Evolutionary conservation across 1,284 basidiomycete species (phyloP).

Genomic region (Rhizopogon hawkerae): DNA sequence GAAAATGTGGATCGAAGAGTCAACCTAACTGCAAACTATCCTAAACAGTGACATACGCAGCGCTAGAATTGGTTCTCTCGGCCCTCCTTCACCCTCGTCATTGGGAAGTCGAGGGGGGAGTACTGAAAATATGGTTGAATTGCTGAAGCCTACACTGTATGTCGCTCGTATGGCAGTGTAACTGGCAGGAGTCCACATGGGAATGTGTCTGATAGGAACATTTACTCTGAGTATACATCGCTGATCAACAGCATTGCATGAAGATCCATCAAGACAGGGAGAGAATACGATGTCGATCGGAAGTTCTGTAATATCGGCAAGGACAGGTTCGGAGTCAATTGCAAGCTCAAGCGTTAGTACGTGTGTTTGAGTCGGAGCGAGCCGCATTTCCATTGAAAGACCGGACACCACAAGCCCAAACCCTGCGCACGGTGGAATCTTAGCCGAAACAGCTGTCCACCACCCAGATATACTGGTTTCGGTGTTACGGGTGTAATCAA

Average conservation of each 20-base stretch:
- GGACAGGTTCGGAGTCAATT: constrained; percentile 22
- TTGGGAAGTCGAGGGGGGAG: constrained; percentile 39
- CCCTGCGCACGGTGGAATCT: constrained; percentile 22
- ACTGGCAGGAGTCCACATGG: constrained; percentile 29
- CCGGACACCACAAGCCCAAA: constrained; percentile 24
- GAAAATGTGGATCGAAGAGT: constrained; percentile 3
- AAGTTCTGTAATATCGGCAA: constrained; percentile 25
- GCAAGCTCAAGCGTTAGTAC: constrained; percentile 44
- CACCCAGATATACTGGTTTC: constrained; percentile 1
- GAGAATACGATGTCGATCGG: constrained; percentile 29
- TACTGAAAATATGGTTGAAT: constrained; percentile 49
- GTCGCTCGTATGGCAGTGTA: constrained; percentile 42
- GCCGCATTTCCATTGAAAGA: constrained; percentile 29
- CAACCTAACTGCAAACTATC: not conserved
- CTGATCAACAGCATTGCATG: not conserved
- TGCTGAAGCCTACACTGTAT: constrained; percentile 48
- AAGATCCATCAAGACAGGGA: constrained; percentile 4
- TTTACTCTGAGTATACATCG: constrained; percentile 17
- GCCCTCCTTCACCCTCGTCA: constrained; percentile 9
- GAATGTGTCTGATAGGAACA: constrained; percentile 38
- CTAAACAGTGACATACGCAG: constrained; percentile 43
- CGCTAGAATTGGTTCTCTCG: constrained; percentile 53
- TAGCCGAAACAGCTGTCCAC: constrained; percentile 13
- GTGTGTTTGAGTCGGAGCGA: constrained; percentile 56
- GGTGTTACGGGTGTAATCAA: constrained; percentile 18